phyloP scores from a whole-genome alignment of 116 monocot genomes.

The Zostera marina region DNA sequence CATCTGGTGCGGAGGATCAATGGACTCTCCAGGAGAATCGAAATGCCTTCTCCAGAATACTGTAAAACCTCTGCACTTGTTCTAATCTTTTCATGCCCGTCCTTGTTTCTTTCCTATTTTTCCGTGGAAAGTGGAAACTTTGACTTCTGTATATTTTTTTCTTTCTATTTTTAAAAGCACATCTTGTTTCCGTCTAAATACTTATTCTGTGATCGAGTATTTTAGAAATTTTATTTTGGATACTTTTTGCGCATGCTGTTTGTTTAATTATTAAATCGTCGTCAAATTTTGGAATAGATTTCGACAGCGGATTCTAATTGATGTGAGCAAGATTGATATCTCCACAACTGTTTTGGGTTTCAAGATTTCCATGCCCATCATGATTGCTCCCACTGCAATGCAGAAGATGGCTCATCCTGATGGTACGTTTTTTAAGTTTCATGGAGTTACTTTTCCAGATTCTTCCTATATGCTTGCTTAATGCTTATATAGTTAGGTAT shows the following conservation, averaged over 20 bases:
- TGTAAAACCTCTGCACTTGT: conserved; percentile 22
- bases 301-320: conserved; percentile 67
- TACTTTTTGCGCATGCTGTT: not conserved
- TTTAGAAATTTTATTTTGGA: not conserved
- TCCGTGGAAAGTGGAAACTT: not conserved
- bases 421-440: conserved; percentile 15
- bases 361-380: conserved; percentile 91
- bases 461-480: not conserved
- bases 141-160: not conserved
- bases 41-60: conserved; percentile 84
- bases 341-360: conserved; percentile 55
- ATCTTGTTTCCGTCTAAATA: not conserved
- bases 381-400: conserved; percentile 77
- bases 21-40: conserved; percentile 91
- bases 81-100: not conserved
- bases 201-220: too few relatives aligned
- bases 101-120: not conserved
- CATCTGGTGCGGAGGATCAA: conserved; percentile 87
- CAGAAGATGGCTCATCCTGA: conserved; percentile 91
- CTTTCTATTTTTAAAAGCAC: not conserved
- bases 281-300: conserved; percentile 20
- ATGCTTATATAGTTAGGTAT: too few relatives aligned
- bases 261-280: too few relatives aligned
- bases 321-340: conserved; percentile 66
- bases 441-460: not conserved